Conservation (phyloP, 2,329 filamentous ascomycete genomes). For the Mariannaea sp. region DNA sequence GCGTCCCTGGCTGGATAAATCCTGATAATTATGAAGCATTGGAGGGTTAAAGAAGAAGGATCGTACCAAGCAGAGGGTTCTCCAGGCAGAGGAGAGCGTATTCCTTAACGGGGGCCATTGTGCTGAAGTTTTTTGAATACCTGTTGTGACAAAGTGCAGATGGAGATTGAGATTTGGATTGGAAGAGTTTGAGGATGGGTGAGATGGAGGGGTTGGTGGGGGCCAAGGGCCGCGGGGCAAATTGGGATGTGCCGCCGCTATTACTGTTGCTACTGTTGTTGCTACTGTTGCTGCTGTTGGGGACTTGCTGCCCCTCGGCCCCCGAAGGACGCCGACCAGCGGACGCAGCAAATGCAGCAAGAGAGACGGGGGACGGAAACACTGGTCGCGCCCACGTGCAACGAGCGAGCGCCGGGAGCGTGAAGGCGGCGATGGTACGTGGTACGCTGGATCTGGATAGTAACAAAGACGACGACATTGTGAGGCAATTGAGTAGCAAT, state of each 20-base stretch:
- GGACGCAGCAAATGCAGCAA: neutral
- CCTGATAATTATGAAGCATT: neutral
- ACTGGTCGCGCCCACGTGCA: slow-evolving; percentile 35
- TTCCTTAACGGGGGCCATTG: slow-evolving; percentile 77
- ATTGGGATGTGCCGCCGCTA: too few relatives aligned
- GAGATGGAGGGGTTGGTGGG: slow-evolving; percentile 34
- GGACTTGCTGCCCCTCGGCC: slow-evolving; percentile 26
- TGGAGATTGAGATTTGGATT: slow-evolving; percentile 23
- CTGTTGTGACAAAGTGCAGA: slow-evolving; percentile 21
- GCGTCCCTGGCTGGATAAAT: neutral
- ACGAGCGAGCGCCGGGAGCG: slow-evolving; percentile 19
- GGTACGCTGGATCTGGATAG: too few relatives aligned
- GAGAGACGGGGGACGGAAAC: slow-evolving; percentile 25
- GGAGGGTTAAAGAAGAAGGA: slow-evolving; percentile 7
- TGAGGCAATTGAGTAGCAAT: neutral
- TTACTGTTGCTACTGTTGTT: too few relatives aligned
- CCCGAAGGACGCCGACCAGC: slow-evolving; percentile 16
- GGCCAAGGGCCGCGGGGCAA: slow-evolving; percentile 30
- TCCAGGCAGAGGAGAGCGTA: slow-evolving; percentile 92
- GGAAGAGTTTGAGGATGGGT: slow-evolving; percentile 38
- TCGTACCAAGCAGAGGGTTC: slow-evolving; percentile 92
- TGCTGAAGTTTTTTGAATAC: slow-evolving; percentile 38
- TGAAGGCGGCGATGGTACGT: slow-evolving; percentile 8
- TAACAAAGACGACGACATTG: slow-evolving; percentile 20
- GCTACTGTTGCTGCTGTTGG: neutral